Base-by-base conservation (phyloP, 192 early-diverging fungal genomes). In the Dimargaris verticillata region DNA sequence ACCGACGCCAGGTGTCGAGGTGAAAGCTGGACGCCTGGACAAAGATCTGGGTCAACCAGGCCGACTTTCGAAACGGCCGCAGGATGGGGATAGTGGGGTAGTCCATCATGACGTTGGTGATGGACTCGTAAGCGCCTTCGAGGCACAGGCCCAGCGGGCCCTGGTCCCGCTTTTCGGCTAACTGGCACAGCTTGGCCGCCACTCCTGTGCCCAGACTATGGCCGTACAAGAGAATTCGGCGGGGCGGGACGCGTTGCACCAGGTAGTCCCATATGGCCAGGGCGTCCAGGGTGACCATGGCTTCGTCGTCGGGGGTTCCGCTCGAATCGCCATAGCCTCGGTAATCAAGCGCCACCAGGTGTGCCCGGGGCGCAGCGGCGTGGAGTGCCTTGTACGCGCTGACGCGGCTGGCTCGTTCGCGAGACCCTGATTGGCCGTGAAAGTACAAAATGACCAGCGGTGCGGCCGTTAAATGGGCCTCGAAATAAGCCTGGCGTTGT, bases 301-400 rank as follows among this genome's bases (percentile, higher is more conserved):
- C 29, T 18, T 55, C 53, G 33, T 28, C 11, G 28, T 33, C 28
- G 17, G 53, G 53, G 5, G 28, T 6, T 1, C 22, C 53, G 17
- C 33, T 28, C 25, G 53, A 55, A 38, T 55, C 53, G 33, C 53
- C 53, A 38, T 55, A 55, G 53, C 53, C 53, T 29, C 53, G 26
- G 53, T 55, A 55, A 55, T 55, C 53, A 5, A 55, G 53, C 17
- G 53, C 26, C n/a, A 55, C 18, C 6, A 55, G n/a, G 28, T 55
- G 53, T 7, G 53, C 53, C 28, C 0, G n/a, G 11, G 53, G 26
- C 24, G 18, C 29, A 17, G 33, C 28, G 9, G 26, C 29, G 9
- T 55, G 33, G 12, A 55, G 33, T 7, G 53, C n/a, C 26, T 38
- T 26, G 26, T 55, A 55, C 5, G 29, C 33, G 26, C 0, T 18